Conservation (phyloP, 129 eudicot species). For the Kitagawia praeruptora region DNA sequence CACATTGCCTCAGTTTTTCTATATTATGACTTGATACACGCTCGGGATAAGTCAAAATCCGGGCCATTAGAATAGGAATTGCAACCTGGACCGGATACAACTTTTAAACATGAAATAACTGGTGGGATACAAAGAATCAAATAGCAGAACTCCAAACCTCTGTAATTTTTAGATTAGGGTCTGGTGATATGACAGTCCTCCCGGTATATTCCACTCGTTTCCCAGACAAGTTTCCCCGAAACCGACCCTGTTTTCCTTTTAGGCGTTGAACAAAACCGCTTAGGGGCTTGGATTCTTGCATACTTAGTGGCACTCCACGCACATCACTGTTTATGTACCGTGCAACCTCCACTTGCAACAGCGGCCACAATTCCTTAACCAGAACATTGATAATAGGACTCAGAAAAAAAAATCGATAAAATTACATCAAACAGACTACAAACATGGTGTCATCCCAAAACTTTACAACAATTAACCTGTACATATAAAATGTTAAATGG, state of each 20-base stretch:
- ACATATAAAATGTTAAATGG: not conserved
- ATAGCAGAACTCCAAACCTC: constrained; percentile 44
- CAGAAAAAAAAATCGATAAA: too few species aligned
- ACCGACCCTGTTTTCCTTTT: constrained; percentile 95
- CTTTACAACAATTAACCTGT: not conserved
- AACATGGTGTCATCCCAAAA: not conserved
- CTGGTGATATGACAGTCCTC: constrained; percentile 97
- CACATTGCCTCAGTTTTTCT: constrained; percentile 81
- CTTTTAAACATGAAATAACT: constrained; percentile 4
- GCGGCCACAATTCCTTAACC: constrained; percentile 46
- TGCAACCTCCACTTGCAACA: constrained; percentile 65
- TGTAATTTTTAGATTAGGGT: constrained; percentile 85
- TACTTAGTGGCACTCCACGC: constrained; percentile 36
- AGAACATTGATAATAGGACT: not conserved
- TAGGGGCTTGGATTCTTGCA: constrained; percentile 31
- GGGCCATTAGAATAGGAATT: constrained; percentile 81
- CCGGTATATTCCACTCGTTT: constrained; percentile 98
- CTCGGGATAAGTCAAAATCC: constrained; percentile 80
- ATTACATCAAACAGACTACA: not conserved
- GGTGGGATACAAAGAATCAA: constrained; percentile 4
- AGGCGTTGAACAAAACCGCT: constrained; percentile 90
- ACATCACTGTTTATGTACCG: constrained; percentile 85
- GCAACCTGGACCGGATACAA: constrained; percentile 54
- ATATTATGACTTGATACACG: constrained; percentile 86
- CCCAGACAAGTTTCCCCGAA: constrained; percentile 82